These are phyloP conservation scores for Kwoniella europaea DNA, from an alignment of 768 basidiomycete genomes.

Conservation along the genomic window DNA sequence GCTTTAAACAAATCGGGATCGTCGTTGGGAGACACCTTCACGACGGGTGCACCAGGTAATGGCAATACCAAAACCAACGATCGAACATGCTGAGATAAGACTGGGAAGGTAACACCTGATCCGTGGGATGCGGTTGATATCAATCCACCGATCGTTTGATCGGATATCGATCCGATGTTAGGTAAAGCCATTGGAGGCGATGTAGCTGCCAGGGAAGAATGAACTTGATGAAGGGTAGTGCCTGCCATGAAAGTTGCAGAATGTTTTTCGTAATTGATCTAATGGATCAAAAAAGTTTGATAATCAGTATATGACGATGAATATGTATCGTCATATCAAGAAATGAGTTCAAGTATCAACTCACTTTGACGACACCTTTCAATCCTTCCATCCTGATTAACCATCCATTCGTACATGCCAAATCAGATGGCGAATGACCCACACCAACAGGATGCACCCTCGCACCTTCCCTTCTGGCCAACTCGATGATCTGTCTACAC, in stretches of 20 bases:
- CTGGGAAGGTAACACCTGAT: conserved; percentile 76
- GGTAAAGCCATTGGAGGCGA: conserved; percentile 74
- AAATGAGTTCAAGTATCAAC: conserved; percentile 42
- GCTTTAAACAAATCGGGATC: conserved; percentile 81
- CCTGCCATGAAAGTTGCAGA: conserved; percentile 51
- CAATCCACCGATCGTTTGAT: conserved; percentile 90
- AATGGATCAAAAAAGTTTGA: neutral
- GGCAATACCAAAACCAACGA: conserved; percentile 77
- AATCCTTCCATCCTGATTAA: conserved; percentile 81
- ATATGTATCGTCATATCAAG: neutral
- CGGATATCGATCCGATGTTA: conserved; percentile 93
- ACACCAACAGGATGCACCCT: conserved; percentile 81
- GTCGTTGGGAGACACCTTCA: conserved; percentile 68
- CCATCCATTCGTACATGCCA: conserved; percentile 85
- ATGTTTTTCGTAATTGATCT: conserved; percentile 44
- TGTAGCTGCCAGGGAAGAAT: conserved; percentile 68
- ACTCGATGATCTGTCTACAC: conserved; percentile 75
- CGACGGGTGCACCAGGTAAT: conserved; percentile 66
- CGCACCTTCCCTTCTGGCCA: conserved; percentile 74
- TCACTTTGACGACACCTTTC: conserved; percentile 75
- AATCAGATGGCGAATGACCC: conserved; percentile 91
- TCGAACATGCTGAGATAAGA: conserved; percentile 74
- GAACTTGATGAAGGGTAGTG: conserved; percentile 71
- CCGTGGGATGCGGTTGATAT: conserved; percentile 96
- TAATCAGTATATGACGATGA: neutral